A percentile compares a stretch with the other conserved stretches of the same genome.
phyloP scores from a whole-genome alignment of 2,329 filamentous ascomycete species.

The Colletotrichum liaoningense region DNA sequence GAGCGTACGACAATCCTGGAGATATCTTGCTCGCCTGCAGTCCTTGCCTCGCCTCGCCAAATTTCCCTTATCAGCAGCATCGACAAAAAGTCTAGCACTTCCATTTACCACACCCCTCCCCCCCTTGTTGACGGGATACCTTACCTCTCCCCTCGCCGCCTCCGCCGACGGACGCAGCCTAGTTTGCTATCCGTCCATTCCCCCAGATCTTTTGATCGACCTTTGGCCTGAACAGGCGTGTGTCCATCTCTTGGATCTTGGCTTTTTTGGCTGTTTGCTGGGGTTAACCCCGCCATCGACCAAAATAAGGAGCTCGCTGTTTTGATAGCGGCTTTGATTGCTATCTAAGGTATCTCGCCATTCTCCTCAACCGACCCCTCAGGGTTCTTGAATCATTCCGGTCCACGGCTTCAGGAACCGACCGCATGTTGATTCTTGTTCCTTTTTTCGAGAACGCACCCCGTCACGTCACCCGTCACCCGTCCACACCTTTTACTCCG shows the following conservation, averaged over 20 bases:
- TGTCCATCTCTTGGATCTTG: conserved; percentile 22
- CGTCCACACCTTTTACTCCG: background rate
- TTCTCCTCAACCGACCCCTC: conserved; percentile 32
- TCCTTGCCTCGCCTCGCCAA: conserved; percentile 1
- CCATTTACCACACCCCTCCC: conserved; percentile 3
- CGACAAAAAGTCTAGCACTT: conserved; percentile 4
- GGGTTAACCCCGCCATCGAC: conserved; percentile 33
- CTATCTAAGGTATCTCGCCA: conserved; percentile 33
- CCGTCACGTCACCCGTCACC: conserved; percentile 25
- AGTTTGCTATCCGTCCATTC: conserved; percentile 26
- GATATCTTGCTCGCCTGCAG: conserved; percentile 13
- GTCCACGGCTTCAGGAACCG: conserved; percentile 2
- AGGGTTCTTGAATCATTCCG: conserved; percentile 34
- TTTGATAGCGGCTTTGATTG: conserved; percentile 28
- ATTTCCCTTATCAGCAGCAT: conserved; percentile 31
- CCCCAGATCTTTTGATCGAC: conserved; percentile 36
- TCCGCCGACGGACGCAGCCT: conserved; percentile 33
- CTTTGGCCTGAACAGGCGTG: conserved; percentile 13
- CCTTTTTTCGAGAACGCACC: conserved; percentile 16
- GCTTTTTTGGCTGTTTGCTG: conserved; percentile 22
- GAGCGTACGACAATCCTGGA: conserved; percentile 21
- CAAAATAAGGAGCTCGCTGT: conserved; percentile 31
- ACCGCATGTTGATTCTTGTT: conserved; percentile 27
- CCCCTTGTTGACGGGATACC: conserved; percentile 3
- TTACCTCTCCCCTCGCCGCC: conserved; percentile 25